A percentile compares a stretch with the other conserved stretches of the same genome.
Conservation (phyloP, 176 grass and related monocot genomes). For the Eleusine indica region DNA sequence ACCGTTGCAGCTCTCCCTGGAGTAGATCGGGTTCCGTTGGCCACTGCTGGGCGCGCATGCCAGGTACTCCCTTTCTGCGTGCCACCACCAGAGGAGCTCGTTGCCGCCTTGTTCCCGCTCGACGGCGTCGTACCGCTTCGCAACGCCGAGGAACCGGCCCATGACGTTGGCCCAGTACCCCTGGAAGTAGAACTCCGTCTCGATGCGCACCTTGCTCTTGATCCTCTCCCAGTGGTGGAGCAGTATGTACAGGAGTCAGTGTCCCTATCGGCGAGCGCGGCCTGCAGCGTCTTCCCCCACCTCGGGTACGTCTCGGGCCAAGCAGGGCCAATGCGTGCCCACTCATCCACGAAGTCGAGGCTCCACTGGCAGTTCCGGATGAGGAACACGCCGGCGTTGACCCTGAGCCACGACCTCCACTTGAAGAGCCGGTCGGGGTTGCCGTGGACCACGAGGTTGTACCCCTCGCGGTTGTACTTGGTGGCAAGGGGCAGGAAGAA, state of each 20-base stretch:
- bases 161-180: conserved; percentile 81
- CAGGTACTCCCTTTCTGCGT: no score
- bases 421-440: conserved; percentile 50
- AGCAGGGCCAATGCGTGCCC: conserved; percentile 48
- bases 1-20: conserved; percentile 57
- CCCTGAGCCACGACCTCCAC: conserved; percentile 58
- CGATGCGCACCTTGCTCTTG: conserved; percentile 44
- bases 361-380: conserved; percentile 95
- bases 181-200: conserved; percentile 66
- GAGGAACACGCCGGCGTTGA: conserved; percentile 84
- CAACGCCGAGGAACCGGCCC: conserved; percentile 43
- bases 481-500: conserved; percentile 52
- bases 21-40: conserved; percentile 69
- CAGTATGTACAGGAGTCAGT: conserved; percentile 58
- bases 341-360: conserved; percentile 68
- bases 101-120: conserved; percentile 38
- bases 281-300: background rate
- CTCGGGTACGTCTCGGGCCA: conserved; percentile 18
- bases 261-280: conserved; percentile 43
- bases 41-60: conserved; percentile 83
- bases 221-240: conserved; percentile 23
- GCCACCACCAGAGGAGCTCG: background rate
- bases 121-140: conserved; percentile 40
- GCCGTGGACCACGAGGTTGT: conserved; percentile 68
- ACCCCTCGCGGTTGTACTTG: background rate